Conservation (phyloP, 2,329 filamentous ascomycete genomes). For the Sclerotinia borealis region DNA sequence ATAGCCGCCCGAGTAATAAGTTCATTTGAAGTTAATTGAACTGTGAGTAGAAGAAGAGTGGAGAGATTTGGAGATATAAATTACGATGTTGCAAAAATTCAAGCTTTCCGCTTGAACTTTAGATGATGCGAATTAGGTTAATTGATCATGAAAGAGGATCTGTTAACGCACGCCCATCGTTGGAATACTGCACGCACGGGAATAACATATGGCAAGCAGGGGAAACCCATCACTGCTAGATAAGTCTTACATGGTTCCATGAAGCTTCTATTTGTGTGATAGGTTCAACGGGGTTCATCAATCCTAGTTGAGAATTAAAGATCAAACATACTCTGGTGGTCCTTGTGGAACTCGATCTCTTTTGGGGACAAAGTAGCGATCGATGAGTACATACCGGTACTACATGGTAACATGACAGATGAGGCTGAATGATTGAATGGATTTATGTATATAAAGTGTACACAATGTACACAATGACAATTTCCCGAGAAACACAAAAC, state of each 20-base stretch:
- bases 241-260: not conserved
- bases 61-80: not conserved
- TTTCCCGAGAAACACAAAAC: not conserved
- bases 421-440: too few relatives aligned
- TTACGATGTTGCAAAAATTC: not conserved
- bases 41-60: not conserved
- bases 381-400: too few relatives aligned
- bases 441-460: too few relatives aligned
- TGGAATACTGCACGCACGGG: not conserved
- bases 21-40: not conserved
- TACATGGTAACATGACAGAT: too few relatives aligned
- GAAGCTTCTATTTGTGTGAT: slow-evolving; percentile 1
- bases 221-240: not conserved
- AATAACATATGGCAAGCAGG: slow-evolving; percentile 6
- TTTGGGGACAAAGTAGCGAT: not conserved
- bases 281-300: not conserved
- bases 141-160: not conserved
- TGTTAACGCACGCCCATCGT: not conserved
- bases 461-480: not conserved
- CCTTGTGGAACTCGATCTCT: not conserved
- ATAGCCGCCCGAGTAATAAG: not conserved
- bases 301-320: not conserved
- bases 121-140: not conserved
- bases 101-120: not conserved
- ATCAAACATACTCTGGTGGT: not conserved